Percentiles rank a stretch among this genome's conserved stretches.
These are phyloP conservation scores for Claviceps fusiformis DNA, from an alignment of 2,329 filamentous ascomycete species.

Conservation along the genomic window DNA sequence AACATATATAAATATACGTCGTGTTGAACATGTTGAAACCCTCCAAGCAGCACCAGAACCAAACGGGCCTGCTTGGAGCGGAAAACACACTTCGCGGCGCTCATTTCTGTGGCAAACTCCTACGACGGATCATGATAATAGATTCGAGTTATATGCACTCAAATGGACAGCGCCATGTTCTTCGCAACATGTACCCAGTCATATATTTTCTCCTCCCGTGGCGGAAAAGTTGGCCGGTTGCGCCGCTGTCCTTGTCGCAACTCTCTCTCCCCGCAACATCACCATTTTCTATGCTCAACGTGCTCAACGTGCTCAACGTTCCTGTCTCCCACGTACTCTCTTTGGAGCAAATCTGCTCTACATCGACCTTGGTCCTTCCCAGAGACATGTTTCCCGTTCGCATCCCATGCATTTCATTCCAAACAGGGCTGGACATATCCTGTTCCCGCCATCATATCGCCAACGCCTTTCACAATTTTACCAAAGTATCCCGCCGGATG, in stretches of 20 bases:
- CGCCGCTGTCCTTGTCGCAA: neutral
- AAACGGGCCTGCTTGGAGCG: no score
- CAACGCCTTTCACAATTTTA: slow-evolving; percentile 2
- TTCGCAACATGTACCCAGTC: no score
- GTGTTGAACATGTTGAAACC: no score
- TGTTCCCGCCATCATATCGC: neutral
- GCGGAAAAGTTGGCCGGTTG: neutral
- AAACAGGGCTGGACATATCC: neutral
- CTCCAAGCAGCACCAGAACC: no score
- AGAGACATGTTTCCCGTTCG: neutral
- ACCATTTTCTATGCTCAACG: neutral
- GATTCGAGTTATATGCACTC: no score
- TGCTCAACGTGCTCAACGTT: neutral
- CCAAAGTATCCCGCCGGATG: neutral
- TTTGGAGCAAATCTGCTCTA: neutral
- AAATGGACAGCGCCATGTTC: no score
- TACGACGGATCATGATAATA: no score
- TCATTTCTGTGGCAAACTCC: no score
- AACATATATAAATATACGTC: no score
- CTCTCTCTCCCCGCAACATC: neutral
- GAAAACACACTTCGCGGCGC: no score
- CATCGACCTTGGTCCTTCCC: neutral
- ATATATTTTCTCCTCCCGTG: neutral
- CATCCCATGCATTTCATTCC: neutral
- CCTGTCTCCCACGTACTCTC: neutral